Conservation (phyloP, 345 rosid species). For the Citrus cavaleriei region DNA sequence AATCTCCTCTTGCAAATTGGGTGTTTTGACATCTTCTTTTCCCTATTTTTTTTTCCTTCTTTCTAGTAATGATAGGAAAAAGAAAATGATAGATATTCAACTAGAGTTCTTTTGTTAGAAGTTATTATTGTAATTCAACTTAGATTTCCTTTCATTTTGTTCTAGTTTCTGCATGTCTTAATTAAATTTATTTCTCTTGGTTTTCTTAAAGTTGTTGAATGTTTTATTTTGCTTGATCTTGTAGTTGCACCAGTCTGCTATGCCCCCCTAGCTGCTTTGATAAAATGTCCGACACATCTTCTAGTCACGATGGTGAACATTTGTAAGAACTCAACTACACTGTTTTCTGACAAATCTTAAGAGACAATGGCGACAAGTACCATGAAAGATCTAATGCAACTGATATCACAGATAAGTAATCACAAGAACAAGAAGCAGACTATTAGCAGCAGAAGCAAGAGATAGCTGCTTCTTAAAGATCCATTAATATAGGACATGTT, state of each 20-base stretch:
- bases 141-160: no score
- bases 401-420: neutral
- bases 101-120: no score
- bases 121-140: no score
- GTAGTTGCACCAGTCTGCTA: constrained; percentile 26
- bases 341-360: neutral
- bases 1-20: no score
- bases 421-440: neutral
- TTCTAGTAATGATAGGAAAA: no score
- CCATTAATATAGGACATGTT: neutral
- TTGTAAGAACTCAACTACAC: constrained; percentile 9
- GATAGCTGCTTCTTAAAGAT: neutral
- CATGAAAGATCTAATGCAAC: neutral
- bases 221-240: neutral
- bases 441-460: neutral
- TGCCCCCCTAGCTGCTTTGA: constrained; percentile 23
- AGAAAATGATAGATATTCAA: no score
- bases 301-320: constrained; percentile 20
- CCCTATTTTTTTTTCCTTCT: no score
- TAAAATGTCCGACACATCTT: constrained; percentile 13
- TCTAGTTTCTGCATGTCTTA: no score
- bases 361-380: constrained; percentile 1
- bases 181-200: no score
- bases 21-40: no score
- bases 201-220: no score